Base-by-base conservation (phyloP, 306 rosid species). In the Heteromeles arbutifolia region DNA sequence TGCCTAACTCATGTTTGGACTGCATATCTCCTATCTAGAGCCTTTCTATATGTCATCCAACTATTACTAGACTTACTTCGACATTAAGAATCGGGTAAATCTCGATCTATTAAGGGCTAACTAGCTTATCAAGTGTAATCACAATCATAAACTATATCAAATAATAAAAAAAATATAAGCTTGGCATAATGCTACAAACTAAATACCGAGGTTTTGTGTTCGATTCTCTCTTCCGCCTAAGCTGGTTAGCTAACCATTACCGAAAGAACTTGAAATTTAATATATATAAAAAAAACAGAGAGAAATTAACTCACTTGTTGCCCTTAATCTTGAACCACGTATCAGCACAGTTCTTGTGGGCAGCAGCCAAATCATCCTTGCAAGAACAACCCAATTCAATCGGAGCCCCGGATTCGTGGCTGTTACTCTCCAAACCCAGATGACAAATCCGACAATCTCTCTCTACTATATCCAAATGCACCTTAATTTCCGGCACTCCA, bases 321-420 rank as follows among this genome's bases (percentile, higher is more conserved):
- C 99, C 99, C 81, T 81, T 96, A 26, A 96, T 96, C 84, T 92
- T 96, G 87, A 96, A 96, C 99, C 99, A 96, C 52, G 92, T 83
- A 79, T 96, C 99, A 77, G 99, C 99, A 78, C 99, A 96, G 75
- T 86, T 83, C 76, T 85, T 89, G 73, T 96, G 99, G 79, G 93
- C 98, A 69, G 97, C 89, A 82, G 90, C 98, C 69, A 96, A 83
- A 77, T 96, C 99, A 73, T 88, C 88, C 77, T 96, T 96, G 80
- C 99, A 96, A 29, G 93, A 92, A 79, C 99, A 96, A 45, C 99
- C 99, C 91, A 96, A 82, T 80, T 85, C 93, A 44, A 96, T 92
- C 11, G 97, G 93, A 73, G 78, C 74, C 28, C 99, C 99, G 77
- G 87, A 90, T 52, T 92, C 99, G 75, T 83, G 98, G 70, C 93